phyloP scores from a whole-genome alignment of 164 flowering plant species.

The Annona cherimola region DNA sequence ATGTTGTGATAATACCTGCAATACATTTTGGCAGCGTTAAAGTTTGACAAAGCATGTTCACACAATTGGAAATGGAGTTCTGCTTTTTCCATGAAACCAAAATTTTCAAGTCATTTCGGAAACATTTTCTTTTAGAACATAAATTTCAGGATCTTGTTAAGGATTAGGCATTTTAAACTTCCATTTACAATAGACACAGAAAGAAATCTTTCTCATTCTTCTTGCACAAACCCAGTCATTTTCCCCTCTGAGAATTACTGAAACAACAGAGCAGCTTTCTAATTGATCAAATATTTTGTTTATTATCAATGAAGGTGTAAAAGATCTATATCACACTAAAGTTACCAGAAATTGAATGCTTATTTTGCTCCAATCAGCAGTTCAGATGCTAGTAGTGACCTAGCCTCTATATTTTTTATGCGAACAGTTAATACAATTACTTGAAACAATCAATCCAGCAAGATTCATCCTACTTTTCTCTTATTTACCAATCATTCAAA shows the following conservation, averaged over 20 bases:
- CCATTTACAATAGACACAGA: no score
- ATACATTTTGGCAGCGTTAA: not conserved
- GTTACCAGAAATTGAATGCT: no score
- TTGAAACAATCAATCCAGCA: not conserved
- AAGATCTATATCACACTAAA: no score
- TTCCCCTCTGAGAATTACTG: no score
- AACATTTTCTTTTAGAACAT: not conserved
- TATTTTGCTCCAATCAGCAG: not conserved
- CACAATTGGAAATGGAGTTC: no score
- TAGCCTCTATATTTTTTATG: not conserved
- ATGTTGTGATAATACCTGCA: slow-evolving; percentile 96
- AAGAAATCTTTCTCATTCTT: not conserved
- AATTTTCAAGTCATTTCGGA: no score
- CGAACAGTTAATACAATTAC: not conserved
- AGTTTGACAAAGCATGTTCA: not conserved
- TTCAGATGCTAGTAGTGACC: not conserved
- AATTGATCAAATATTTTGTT: no score
- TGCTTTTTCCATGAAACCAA: not conserved
- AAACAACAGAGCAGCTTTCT: no score
- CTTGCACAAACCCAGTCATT: not conserved
- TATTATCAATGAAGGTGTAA: no score
- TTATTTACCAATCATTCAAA: not conserved
- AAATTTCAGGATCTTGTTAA: not conserved
- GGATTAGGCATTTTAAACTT: not conserved
- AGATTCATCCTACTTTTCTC: not conserved